Evolutionary conservation across 176 grass and related monocot species (phyloP), one percentile per base, ranked within the genome.

Genomic region (Avena atlantica): DNA sequence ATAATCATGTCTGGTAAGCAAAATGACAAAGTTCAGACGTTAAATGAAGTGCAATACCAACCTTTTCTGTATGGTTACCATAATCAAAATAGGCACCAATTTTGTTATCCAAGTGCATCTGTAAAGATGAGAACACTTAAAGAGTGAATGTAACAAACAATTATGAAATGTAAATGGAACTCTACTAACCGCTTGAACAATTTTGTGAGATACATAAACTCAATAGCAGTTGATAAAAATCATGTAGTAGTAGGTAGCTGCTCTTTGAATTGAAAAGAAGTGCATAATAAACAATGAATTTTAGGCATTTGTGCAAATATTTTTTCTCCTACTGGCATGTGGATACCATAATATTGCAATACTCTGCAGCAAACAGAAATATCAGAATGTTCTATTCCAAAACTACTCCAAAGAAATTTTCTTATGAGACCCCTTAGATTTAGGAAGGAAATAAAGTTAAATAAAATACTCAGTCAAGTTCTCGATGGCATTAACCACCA

Each of bases 31-130:
- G 27, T 49, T 79, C 20, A 61, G 59, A 84, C 15, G n/a, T 64
- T 10, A 49, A 48, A 84, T 23, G 11, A 87, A 89, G 3, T 29
- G 2, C 77, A 42, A 72, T 23, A 50, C 81, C 82, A 67, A 98
- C 96, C 93, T 95, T 95, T 87, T 98, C 96, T 81, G 93, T 95
- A 76, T 98, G 96, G 69, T 94, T 92, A 76, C 96, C 96, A 90
- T 94, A 98, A 88, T 98, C 93, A 45, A 92, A 91, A 84, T 98
- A 98, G 52, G 90, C 93, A 51, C 96, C 96, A 25, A 66, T 88
- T 63, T 52, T 90, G 52, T 85, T 87, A 88, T 98, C 96, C 86
- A 98, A 94, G 89, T 98, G 96, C 81, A 94, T 90, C 96, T 98
- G 82, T 71, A 61, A 80, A 89, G 77, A 76, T 84, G 61, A 5